A percentile compares a stretch with the other conserved stretches of the same genome.
Conservation (phyloP, 768 basidiomycete genomes). For the Mycena belliarum region DNA sequence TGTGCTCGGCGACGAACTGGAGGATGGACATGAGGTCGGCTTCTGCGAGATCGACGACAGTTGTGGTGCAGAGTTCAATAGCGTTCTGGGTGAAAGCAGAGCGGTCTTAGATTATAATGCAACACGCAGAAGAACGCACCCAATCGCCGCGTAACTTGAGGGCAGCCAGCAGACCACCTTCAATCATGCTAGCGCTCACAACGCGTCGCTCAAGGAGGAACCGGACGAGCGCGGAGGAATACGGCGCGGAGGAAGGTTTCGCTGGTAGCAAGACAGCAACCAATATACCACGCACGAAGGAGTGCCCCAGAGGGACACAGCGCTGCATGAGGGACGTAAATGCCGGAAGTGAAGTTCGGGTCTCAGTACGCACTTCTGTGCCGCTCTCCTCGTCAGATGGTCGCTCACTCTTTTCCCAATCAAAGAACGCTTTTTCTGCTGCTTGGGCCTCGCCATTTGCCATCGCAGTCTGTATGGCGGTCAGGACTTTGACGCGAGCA, state of each 20-base stretch:
- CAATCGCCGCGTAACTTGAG: constrained; percentile 64
- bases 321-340: constrained; percentile 20
- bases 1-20: constrained; percentile 40
- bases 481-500: constrained; percentile 35
- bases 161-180: constrained; percentile 55
- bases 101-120: neutral
- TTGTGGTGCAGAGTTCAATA: constrained; percentile 51
- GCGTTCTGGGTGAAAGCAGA: constrained; percentile 32
- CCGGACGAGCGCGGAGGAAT: constrained; percentile 57
- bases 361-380: neutral
- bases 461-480: constrained; percentile 41
- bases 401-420: constrained; percentile 51
- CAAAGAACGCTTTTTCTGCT: constrained; percentile 61
- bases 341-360: neutral
- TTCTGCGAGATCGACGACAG: constrained; percentile 67
- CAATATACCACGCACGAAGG: constrained; percentile 63
- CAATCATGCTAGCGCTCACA: constrained; percentile 63
- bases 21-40: constrained; percentile 59
- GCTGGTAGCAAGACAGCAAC: constrained; percentile 48
- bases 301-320: constrained; percentile 30
- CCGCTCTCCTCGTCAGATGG: neutral
- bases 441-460: constrained; percentile 44
- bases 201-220: constrained; percentile 58
- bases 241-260: constrained; percentile 36
- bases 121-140: constrained; percentile 41